phyloP scores from a whole-genome alignment of 148 eudicot genomes.

The Silene uniflora region DNA sequence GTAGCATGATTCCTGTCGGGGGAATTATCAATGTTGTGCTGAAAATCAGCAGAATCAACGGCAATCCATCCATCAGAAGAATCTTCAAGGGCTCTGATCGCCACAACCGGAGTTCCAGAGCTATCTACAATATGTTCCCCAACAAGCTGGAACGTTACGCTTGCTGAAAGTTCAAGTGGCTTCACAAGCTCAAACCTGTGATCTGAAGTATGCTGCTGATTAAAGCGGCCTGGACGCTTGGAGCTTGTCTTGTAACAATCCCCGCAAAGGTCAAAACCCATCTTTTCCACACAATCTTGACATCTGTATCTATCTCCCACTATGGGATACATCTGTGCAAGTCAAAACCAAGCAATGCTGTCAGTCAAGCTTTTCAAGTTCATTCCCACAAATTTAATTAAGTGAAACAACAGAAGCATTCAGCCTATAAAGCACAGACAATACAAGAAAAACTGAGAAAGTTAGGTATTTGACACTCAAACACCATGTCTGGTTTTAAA shows the following conservation, averaged over 20 bases:
- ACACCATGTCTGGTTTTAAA: not conserved
- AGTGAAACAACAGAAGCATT: constrained; percentile 4
- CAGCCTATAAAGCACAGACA: not conserved
- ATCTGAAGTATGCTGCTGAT: constrained; percentile 70
- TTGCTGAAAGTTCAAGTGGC: constrained; percentile 7
- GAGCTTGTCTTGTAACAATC: constrained; percentile 58
- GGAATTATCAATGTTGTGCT: constrained; percentile 16
- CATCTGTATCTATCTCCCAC: constrained; percentile 71
- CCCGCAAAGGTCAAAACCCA: constrained; percentile 80
- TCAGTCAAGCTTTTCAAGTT: not conserved
- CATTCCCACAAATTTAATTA: not conserved
- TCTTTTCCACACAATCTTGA: constrained; percentile 54
- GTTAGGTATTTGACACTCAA: not conserved
- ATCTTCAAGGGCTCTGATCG: constrained; percentile 31
- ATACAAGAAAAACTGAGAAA: not conserved
- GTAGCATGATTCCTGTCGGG: constrained; percentile 6
- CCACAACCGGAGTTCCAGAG: constrained; percentile 25
- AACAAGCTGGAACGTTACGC: constrained; percentile 25
- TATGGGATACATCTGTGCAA: constrained; percentile 63
- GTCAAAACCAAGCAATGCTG: constrained; percentile 2
- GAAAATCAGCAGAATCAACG: constrained; percentile 19
- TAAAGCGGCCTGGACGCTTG: constrained; percentile 76
- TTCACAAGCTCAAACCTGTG: constrained; percentile 48
- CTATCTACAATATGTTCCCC: constrained; percentile 31
- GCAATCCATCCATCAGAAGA: constrained; percentile 32